phyloP scores from a whole-genome alignment of 495 filamentous ascomycete species.

The Penicillium malachiteum region DNA sequence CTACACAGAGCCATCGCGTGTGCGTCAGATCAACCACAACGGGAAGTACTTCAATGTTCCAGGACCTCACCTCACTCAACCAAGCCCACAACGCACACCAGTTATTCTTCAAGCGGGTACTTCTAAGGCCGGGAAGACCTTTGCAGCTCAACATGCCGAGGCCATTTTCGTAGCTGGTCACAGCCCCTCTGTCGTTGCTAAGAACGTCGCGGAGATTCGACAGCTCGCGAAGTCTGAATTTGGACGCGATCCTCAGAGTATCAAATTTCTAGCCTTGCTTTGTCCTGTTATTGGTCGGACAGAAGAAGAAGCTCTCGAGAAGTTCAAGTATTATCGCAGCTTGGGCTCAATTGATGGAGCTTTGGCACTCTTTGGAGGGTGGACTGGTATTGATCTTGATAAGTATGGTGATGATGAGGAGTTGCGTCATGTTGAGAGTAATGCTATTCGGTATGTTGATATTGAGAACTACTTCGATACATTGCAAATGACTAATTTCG shows the following conservation, averaged over 20 bases:
- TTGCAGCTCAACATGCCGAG: conserved; percentile 61
- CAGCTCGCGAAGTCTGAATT: conserved; percentile 41
- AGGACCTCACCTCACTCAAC: conserved; percentile 63
- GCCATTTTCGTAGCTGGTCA: conserved; percentile 54
- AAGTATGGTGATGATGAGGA: conserved; percentile 56
- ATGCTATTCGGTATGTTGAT: conserved; percentile 53
- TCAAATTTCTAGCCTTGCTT: conserved; percentile 55
- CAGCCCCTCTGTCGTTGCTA: conserved; percentile 44
- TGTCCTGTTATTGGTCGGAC: conserved; percentile 53
- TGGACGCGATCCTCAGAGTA: conserved; percentile 47
- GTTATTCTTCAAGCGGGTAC: conserved; percentile 66
- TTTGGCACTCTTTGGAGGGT: conserved; percentile 56
- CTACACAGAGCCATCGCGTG: conserved; percentile 58
- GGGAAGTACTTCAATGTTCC: conserved; percentile 67
- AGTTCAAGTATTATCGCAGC: conserved; percentile 49
- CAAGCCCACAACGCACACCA: conserved; percentile 64
- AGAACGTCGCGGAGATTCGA: conserved; percentile 52
- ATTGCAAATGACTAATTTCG: background rate
- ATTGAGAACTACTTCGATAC: background rate
- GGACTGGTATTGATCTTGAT: conserved; percentile 56
- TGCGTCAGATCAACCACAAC: conserved; percentile 63
- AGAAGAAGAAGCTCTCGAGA: conserved; percentile 53
- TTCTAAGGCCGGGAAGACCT: conserved; percentile 59
- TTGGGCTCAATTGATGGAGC: conserved; percentile 55
- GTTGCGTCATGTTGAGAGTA: conserved; percentile 59